Percentiles rank a stretch among this genome's conserved stretches.
Conservation (phyloP, 495 filamentous ascomycete genomes). For the Rhizodiscina lignyota region DNA sequence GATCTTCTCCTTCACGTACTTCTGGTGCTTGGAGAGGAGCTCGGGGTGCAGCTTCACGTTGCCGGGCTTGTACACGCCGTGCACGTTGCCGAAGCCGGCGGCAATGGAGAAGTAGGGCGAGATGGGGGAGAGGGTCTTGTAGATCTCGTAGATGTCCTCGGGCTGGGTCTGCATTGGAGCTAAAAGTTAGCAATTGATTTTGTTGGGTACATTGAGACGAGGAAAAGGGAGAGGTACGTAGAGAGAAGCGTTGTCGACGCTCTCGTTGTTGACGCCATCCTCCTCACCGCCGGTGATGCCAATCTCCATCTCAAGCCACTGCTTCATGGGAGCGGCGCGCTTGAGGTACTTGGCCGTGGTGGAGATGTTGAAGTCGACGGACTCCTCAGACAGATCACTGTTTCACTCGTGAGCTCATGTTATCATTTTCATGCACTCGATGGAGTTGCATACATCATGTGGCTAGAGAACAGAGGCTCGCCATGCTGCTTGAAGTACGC, state of each 20-base stretch:
- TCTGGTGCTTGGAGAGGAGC: conserved; percentile 87
- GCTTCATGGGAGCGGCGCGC: conserved; percentile 84
- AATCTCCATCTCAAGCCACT: conserved; percentile 98
- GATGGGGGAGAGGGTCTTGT: conserved; percentile 63
- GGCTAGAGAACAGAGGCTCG: conserved; percentile 81
- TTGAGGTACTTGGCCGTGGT: conserved; percentile 84
- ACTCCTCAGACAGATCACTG: conserved; percentile 83
- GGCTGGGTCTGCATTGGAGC: not conserved
- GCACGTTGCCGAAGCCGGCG: conserved; percentile 95
- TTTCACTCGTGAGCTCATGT: too few relatives aligned
- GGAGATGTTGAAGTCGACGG: conserved; percentile 71
- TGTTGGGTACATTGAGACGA: too few relatives aligned
- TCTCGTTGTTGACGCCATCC: conserved; percentile 78
- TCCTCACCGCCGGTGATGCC: conserved; percentile 93
- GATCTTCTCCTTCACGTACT: conserved; percentile 64
- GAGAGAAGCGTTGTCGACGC: conserved; percentile 85
- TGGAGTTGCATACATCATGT: conserved; percentile 98
- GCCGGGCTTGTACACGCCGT: conserved; percentile 98
- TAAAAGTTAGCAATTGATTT: not conserved
- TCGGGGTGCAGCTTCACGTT: conserved; percentile 94
- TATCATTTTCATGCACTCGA: too few relatives aligned
- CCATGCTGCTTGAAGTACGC: conserved; percentile 79
- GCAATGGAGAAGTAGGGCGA: conserved; percentile 94
- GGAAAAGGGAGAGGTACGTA: conserved; percentile 65
- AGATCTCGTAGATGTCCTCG: conserved; percentile 82